Conservation (phyloP, 257 asterid species). For the Penstemon davidsonii region DNA sequence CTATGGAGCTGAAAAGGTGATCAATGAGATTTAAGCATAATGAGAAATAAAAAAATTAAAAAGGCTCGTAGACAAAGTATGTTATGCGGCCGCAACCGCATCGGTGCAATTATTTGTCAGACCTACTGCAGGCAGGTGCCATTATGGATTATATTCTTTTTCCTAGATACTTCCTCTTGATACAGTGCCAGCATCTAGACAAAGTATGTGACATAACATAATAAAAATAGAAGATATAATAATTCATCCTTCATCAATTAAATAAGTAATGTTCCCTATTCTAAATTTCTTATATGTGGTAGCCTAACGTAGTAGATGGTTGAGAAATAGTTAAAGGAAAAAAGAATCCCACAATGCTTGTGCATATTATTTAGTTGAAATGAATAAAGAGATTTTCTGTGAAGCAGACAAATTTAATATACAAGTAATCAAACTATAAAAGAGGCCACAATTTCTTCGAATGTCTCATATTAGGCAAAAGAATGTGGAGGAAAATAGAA, state of each 20-base stretch:
- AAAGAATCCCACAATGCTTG: background rate
- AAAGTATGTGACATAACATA: background rate
- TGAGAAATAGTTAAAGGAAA: background rate
- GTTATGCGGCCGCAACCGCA: background rate
- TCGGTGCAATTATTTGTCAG: background rate
- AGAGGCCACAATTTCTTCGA: background rate
- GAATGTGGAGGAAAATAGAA: constrained; percentile 10
- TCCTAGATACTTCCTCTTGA: constrained; percentile 7
- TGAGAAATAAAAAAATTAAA: background rate
- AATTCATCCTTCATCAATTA: background rate
- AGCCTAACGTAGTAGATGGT: background rate
- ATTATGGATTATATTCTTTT: background rate
- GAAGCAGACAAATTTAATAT: constrained; percentile 1
- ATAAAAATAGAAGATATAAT: background rate
- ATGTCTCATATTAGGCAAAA: constrained; percentile 11
- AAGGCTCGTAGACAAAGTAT: background rate
- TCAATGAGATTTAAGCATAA: background rate
- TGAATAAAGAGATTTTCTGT: background rate
- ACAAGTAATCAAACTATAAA: background rate
- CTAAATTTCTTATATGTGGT: background rate
- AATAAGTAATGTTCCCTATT: background rate
- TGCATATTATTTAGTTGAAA: constrained; percentile 16
- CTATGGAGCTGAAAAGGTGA: background rate
- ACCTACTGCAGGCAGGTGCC: background rate
- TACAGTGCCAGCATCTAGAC: background rate